A percentile compares a stretch with the other conserved stretches of the same genome.
phyloP scores from a whole-genome alignment of 2,329 filamentous ascomycete genomes.

The Colletotrichum ledebouriae region DNA sequence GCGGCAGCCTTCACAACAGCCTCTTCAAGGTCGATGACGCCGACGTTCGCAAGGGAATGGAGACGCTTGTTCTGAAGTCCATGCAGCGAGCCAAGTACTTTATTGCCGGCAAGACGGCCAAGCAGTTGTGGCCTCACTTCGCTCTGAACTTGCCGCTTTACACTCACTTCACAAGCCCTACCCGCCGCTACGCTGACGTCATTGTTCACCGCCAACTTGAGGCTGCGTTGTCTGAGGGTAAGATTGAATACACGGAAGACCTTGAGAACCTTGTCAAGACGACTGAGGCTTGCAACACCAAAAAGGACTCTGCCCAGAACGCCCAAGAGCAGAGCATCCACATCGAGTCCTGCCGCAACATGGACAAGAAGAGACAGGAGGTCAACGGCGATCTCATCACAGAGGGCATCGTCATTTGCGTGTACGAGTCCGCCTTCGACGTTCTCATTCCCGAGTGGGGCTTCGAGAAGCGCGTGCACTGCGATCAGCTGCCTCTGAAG shows the following conservation, averaged over 20 bases:
- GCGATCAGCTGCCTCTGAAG: slow-evolving; percentile 96
- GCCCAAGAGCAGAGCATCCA: slow-evolving; percentile 99
- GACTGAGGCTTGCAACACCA: slow-evolving; percentile 95
- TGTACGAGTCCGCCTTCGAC: slow-evolving; percentile 99
- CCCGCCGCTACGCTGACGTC: slow-evolving; percentile 93
- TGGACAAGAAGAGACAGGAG: slow-evolving; percentile 92
- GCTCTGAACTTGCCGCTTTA: slow-evolving; percentile 93
- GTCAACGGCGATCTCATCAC: slow-evolving; percentile 92
- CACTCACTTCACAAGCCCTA: slow-evolving; percentile 97
- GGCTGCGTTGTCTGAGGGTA: slow-evolving; percentile 83
- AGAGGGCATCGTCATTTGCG: slow-evolving; percentile 95
- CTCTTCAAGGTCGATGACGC: slow-evolving; percentile 92
- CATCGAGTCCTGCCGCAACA: slow-evolving; percentile 95
- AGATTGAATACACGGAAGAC: slow-evolving; percentile 89
- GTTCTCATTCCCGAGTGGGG: slow-evolving; percentile 98
- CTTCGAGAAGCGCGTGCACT: slow-evolving; percentile 99
- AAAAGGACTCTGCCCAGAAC: slow-evolving; percentile 98
- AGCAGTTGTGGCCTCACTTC: slow-evolving; percentile 88
- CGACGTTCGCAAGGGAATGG: slow-evolving; percentile 96
- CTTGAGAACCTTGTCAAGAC: slow-evolving; percentile 90
- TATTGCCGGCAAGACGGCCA: slow-evolving; percentile 82
- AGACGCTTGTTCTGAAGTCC: slow-evolving; percentile 92
- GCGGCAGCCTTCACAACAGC: slow-evolving; percentile 92
- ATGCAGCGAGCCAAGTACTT: slow-evolving; percentile 98
- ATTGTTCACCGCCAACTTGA: slow-evolving; percentile 96